phyloP scores from a whole-genome alignment of 2,329 filamentous ascomycete species.

The Dactylella cylindrospora region DNA sequence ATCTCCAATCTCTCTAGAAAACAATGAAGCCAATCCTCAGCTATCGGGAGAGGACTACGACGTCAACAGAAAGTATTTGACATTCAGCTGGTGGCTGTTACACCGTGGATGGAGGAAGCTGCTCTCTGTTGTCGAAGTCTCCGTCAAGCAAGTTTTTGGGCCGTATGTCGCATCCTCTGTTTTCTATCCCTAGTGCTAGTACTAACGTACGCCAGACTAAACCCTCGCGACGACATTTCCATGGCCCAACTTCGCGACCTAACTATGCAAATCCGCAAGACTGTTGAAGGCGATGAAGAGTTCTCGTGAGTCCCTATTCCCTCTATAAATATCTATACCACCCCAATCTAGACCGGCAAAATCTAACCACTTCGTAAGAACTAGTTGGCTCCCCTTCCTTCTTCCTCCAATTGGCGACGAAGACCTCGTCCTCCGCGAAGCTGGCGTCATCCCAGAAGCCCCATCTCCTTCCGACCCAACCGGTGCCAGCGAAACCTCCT shows the following conservation, averaged over 20 bases:
- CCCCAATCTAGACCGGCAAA: not conserved
- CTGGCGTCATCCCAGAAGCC: constrained; percentile 66
- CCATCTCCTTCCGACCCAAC: constrained; percentile 51
- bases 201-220: constrained; percentile 56
- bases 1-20: constrained; percentile 79
- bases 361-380: constrained; percentile 52
- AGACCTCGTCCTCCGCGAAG: constrained; percentile 79
- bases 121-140: constrained; percentile 76
- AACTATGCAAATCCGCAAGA: constrained; percentile 77
- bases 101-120: constrained; percentile 86
- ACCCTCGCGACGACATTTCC: constrained; percentile 82
- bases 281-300: constrained; percentile 67
- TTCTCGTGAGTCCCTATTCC: constrained; percentile 30
- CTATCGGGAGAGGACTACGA: constrained; percentile 79
- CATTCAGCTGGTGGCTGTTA: constrained; percentile 96
- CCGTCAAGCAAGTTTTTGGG: constrained; percentile 88
- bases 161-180: constrained; percentile 51
- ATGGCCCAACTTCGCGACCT: constrained; percentile 77
- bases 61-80: constrained; percentile 90
- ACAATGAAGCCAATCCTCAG: constrained; percentile 80
- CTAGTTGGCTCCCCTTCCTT: constrained; percentile 79
- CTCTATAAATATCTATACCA: constrained; percentile 46
- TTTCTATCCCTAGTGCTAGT: not conserved
- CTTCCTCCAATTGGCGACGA: constrained; percentile 79
- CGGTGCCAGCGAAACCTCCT: constrained; percentile 52